A percentile compares a stretch with the other conserved stretches of the same genome.
Conservation (phyloP, 2,329 filamentous ascomycete species). For the Alternaria sp. region DNA sequence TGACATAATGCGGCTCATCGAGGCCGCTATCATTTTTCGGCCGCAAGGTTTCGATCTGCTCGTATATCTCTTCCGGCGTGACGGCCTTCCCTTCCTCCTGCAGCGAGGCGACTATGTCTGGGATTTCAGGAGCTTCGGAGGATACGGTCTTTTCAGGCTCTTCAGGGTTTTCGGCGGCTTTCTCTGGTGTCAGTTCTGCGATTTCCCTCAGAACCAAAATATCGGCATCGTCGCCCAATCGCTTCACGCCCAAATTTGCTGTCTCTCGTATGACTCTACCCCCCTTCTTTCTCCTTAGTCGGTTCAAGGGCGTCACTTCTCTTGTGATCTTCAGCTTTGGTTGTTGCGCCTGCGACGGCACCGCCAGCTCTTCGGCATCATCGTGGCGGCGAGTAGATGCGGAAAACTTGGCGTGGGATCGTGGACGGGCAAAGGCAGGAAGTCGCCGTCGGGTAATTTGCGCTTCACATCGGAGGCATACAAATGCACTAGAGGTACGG, state of each 20-base stretch:
- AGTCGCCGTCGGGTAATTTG: slow-evolving; percentile 33
- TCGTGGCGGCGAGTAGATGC: slow-evolving; percentile 34
- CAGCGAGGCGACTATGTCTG: slow-evolving; percentile 40
- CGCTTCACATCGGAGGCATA: slow-evolving; percentile 52
- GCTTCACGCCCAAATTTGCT: slow-evolving; percentile 41
- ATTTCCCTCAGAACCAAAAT: slow-evolving; percentile 48
- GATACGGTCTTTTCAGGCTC: slow-evolving; percentile 13
- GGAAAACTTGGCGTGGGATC: slow-evolving; percentile 39
- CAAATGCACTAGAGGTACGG: slow-evolving; percentile 46
- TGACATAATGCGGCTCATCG: slow-evolving; percentile 41
- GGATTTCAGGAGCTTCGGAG: slow-evolving; percentile 19
- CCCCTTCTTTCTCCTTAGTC: slow-evolving; percentile 33
- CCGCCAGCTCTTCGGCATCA: slow-evolving; percentile 22
- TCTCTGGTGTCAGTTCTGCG: slow-evolving; percentile 8
- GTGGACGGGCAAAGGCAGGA: slow-evolving; percentile 20
- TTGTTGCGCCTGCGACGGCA: slow-evolving; percentile 1
- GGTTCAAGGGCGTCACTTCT: slow-evolving; percentile 27
- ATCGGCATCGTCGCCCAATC: slow-evolving; percentile 46
- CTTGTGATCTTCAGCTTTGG: slow-evolving; percentile 14
- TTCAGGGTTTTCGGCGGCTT: slow-evolving; percentile 1
- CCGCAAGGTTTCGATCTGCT: slow-evolving; percentile 43
- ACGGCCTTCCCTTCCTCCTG: slow-evolving; percentile 31
- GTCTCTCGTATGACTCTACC: slow-evolving; percentile 39
- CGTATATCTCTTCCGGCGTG: slow-evolving; percentile 40
- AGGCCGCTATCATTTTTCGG: slow-evolving; percentile 27